phyloP scores from a whole-genome alignment of 2,329 filamentous ascomycete species.

The Nemania sp. region DNA sequence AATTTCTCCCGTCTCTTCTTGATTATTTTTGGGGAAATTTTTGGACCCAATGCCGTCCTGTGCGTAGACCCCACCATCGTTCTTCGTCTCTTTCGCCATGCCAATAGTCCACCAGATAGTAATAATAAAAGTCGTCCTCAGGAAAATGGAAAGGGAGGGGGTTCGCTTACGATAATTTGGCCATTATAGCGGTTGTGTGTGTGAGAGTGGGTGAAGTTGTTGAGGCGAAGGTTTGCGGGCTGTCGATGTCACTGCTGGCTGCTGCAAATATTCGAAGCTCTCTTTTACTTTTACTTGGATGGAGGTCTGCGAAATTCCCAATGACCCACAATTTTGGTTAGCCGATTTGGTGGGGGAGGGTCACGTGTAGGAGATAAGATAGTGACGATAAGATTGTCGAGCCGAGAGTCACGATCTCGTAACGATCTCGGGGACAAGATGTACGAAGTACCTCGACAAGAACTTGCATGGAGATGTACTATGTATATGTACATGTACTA shows the following conservation, averaged over 20 bases:
- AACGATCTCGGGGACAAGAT: too few relatives aligned
- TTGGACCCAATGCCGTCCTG: background rate
- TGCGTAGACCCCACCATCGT: conserved; percentile 20
- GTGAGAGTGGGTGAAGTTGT: conserved; percentile 22
- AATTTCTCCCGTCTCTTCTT: too few relatives aligned
- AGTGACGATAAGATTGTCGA: background rate
- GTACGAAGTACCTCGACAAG: too few relatives aligned
- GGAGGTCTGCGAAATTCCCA: conserved; percentile 18
- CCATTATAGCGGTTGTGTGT: conserved; percentile 36
- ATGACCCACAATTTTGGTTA: conserved; percentile 27
- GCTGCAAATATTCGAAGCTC: conserved; percentile 21
- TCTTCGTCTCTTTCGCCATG: conserved; percentile 4
- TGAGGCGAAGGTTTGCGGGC: conserved; percentile 20
- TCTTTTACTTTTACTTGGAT: conserved; percentile 7
- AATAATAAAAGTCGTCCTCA: background rate
- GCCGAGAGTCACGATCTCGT: too few relatives aligned
- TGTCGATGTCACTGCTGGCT: conserved; percentile 19
- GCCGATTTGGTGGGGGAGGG: conserved; percentile 17
- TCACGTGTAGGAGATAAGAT: conserved; percentile 22
- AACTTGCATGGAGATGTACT: too few relatives aligned
- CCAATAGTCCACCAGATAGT: background rate
- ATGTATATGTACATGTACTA: too few relatives aligned
- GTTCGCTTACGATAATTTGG: conserved; percentile 39
- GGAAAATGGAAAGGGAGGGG: conserved; percentile 7
- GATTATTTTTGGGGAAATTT: too few relatives aligned